These are phyloP conservation scores for Trypanosoma rangeli DNA, from an alignment of 208 protist genomes.

Conservation along the genomic window DNA sequence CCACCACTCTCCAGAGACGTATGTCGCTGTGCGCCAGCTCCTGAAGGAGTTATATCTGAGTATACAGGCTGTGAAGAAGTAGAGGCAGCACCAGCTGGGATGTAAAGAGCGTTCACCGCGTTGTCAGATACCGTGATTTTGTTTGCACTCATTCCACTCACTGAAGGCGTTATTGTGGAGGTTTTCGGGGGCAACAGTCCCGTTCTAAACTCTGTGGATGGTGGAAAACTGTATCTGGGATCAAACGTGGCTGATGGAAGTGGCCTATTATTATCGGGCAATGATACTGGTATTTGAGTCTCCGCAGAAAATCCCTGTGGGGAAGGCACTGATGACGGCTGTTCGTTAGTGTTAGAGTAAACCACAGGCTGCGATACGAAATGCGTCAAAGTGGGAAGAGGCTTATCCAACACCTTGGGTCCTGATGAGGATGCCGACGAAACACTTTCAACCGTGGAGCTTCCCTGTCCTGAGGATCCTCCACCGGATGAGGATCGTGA, in stretches of 20 bases:
- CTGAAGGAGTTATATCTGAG: no score
- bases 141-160: no score
- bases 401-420: background rate
- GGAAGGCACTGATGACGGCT: background rate
- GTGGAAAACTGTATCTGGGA: background rate
- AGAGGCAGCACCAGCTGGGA: no score
- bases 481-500: constrained; percentile 2
- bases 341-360: background rate
- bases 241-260: background rate
- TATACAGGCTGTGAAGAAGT: no score
- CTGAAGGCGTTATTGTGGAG: no score
- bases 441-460: constrained; percentile 12
- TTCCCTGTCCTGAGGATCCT: background rate
- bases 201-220: no score
- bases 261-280: background rate
- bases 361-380: background rate
- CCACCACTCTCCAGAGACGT: no score
- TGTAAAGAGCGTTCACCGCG: no score
- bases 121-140: no score
- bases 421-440: background rate
- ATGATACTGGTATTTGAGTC: background rate
- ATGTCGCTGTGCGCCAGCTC: no score
- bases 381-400: background rate
- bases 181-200: no score
- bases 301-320: background rate